phyloP scores from a whole-genome alignment of 257 asterid species.

The Penstemon newberryi region DNA sequence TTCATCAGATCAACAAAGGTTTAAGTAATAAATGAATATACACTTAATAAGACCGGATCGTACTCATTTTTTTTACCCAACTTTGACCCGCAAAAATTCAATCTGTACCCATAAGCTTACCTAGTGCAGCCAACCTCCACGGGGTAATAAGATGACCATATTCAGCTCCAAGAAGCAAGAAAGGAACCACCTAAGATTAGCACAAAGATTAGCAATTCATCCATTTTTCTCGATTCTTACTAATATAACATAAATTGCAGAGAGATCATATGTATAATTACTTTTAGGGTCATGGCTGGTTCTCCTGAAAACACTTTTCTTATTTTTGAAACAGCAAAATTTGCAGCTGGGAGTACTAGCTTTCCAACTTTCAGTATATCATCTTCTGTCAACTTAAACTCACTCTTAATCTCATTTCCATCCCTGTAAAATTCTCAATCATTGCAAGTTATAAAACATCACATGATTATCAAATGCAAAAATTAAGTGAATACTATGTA shows the following conservation, averaged over 20 bases:
- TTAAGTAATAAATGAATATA: no score
- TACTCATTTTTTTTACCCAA: no score
- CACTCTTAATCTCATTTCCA: constrained; percentile 34
- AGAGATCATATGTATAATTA: constrained; percentile 23
- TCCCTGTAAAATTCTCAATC: constrained; percentile 38
- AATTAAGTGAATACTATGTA: not conserved
- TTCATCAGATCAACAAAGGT: no score
- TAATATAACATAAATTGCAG: not conserved
- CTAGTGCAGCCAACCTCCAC: constrained; percentile 79
- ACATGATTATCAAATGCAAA: no score
- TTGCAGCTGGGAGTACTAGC: constrained; percentile 73
- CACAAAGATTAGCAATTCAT: not conserved
- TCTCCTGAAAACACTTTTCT: constrained; percentile 82
- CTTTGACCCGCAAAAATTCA: no score
- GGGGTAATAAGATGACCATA: constrained; percentile 78
- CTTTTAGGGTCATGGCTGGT: constrained; percentile 87
- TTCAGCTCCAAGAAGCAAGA: constrained; percentile 80
- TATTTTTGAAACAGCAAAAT: constrained; percentile 59
- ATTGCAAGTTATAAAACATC: no score
- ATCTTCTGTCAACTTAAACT: constrained; percentile 66
- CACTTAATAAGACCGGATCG: no score
- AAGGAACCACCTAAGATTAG: constrained; percentile 60
- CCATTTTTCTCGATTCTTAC: not conserved
- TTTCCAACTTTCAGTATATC: constrained; percentile 69
- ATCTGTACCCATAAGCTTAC: constrained; percentile 36